Conservation (phyloP, 768 basidiomycete species). For the Termitomyces sp. region DNA sequence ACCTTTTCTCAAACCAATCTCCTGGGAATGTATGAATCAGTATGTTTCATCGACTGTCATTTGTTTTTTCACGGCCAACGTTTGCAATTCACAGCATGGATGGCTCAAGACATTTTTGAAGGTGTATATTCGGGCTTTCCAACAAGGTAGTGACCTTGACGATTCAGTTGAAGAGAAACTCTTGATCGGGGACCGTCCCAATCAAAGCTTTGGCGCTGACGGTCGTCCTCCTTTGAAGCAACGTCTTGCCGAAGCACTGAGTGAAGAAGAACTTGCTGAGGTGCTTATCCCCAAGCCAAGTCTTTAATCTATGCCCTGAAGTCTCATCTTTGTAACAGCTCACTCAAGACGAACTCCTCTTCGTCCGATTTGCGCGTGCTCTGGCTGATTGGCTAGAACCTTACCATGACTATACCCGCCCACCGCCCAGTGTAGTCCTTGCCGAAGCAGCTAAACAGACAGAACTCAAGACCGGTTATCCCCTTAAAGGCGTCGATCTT, state of each 20-base stretch:
- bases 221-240: conserved; percentile 48
- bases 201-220: conserved; percentile 47
- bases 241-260: conserved; percentile 44
- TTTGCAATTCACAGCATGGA: conserved; percentile 38
- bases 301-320: not conserved
- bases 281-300: conserved; percentile 22
- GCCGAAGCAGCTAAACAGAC: conserved; percentile 73
- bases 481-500: conserved; percentile 57
- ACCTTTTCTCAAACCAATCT: conserved; percentile 67
- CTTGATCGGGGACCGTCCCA: conserved; percentile 75
- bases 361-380: conserved; percentile 55
- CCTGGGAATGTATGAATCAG: conserved; percentile 59
- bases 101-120: conserved; percentile 74
- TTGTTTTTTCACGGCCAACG: not conserved
- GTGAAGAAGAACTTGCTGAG: conserved; percentile 47
- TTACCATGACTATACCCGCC: conserved; percentile 69
- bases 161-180: conserved; percentile 79
- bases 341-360: conserved; percentile 53
- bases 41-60: conserved; percentile 6
- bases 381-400: conserved; percentile 74
- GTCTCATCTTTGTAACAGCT: conserved; percentile 35
- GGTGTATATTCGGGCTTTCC: conserved; percentile 71
- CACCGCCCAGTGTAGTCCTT: conserved; percentile 61
- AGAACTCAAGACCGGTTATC: conserved; percentile 63
- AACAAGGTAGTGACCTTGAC: conserved; percentile 75